Evolutionary conservation across 208 protist genomes (phyloP), one percentile per base, ranked within the genome.

Genomic region (Crithidia acanthocephali): DNA sequence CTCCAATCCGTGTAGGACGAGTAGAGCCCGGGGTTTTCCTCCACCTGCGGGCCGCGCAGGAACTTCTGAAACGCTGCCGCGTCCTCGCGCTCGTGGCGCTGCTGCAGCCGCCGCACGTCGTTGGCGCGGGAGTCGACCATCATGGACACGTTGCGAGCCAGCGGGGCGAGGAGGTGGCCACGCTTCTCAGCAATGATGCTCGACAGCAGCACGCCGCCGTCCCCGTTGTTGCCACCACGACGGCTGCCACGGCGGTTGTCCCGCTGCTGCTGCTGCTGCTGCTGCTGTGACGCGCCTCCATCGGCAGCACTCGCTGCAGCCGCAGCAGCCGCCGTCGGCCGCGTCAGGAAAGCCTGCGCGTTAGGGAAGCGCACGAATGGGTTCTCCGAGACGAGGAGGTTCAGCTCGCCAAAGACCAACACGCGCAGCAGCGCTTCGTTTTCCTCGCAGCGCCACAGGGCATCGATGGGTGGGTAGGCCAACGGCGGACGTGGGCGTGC

Each of bases 351-450:
- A 13, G 74, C 76, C 44, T 88, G 82, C 25, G 91, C 88, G 61
- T 82, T 81, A 10, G 91, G 86, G 58, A 92, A 96, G 44, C 93
- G 93, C 5, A 80, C 61, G 60, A 96, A 96, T 0, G 91, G 91
- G 57, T 94, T 90, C 57, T 90, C 85, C 2, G 88, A 93, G 11
- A 94, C 88, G 53, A 94, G 76, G 16, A 92, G 68, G 78, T 96
- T 96, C 30, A 96, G 79, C 66, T 96, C 91, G 58, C 85, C 91
- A 80, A 96, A 96, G 2, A 96, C 75, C 35, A 96, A 79, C 61
- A 96, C 67, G n/a, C 80, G 77, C 25, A 94, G 80, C 27, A 96
- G 72, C 9, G 88, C 79, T 32, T 87, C 30, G 64, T 96, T 96
- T 61, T 94, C 88, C 60, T 84, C 86, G 65, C 85, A 90, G 44